Base-by-base conservation (phyloP, 495 filamentous ascomycete species). In the Melanomma pulvis-pyrius region DNA sequence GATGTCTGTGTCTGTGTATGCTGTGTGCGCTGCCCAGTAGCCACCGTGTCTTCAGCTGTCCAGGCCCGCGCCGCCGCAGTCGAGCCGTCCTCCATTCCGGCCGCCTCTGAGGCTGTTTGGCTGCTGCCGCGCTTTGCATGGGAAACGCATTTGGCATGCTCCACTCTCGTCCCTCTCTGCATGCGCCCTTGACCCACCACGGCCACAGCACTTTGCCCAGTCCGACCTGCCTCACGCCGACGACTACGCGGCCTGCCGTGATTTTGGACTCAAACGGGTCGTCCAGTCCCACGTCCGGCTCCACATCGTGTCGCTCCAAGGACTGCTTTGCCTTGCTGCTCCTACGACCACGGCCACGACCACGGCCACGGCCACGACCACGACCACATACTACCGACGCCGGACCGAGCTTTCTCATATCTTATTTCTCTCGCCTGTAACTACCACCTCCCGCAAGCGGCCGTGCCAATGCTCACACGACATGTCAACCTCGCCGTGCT, bases 391-490 rank as follows among this genome's bases (percentile, higher is more conserved):
- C 39, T 15, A 44, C 13, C 39, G 39, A 11, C 39, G 8, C 39
- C 17, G 13, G 39, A 44, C 39, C 17, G 17, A 44, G 17, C 39
- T 11, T 15, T 15, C 13, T 17, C n/a, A 17, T 44, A 3, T 17
- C 39, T 44, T 17, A 44, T n/a, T 44, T 15, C 4, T 44, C 30
- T 34, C 12, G 30, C 12, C 12, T 12, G 5, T 4, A 5, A 12
- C 34, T 51, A 41, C 47, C 30, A 61, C 59, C 59, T 61, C 30
- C 59, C 30, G 19, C 21, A 51, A 50, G 19, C 26, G 39, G 59
- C 26, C 8, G 26, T 17, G 30, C 48, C 26, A 61, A n/a, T 34
- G 22, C 60, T 63, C 50, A 39, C 50, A 55, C 59, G 29, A 52
- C 36, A 58, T 30, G 3, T 7, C 32, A 4, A 12, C 11, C 21